Evolutionary conservation across 169 alveolate genomes (phyloP), one percentile per base, ranked within the genome.

Genomic region (Eimeria falciformis): DNA sequence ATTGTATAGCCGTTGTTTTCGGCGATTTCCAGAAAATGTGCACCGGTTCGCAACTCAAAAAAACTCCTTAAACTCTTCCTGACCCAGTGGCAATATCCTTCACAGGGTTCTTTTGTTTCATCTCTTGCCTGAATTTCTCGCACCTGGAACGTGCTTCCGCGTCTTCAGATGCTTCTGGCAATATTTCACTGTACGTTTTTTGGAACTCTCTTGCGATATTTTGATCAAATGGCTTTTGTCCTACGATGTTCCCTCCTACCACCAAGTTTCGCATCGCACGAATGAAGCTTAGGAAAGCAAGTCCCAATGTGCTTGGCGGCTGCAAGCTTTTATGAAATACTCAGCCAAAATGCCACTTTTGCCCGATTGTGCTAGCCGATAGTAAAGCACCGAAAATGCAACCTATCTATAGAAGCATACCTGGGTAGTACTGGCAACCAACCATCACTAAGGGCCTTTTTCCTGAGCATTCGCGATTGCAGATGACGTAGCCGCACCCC

Each of bases 341-440:
- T 69, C n/a, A 27, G 21, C n/a, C 33, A 5, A 3, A 14, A 14
- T 12, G 37, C 4, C 23, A 9, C 43, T 17, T 43, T 11, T 9
- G 58, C 43, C 40, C 47, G 58, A 2, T 17, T 43, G 9, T n/a
- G 11, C 9, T 18, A 14, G 27, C n/a, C 14, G 12, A 14, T 73
- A 2, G 25, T 3, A 40, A 43, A 37, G 62, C 84, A 40, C 33
- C 21, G 29, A 0, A 11, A 0, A 4, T 37, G 45, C 25, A 23
- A 40, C 25, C 0, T 43, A 33, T 65, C 25, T 1, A 14, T 7
- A 37, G 65, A 53, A 33, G 56, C 75, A 29, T 25, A 86, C 92
- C 86, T 68, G 92, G 92, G 69, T 21, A 33, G 77, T 86, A 86
- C 78, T 65, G 65, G 29, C 92, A 86, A 46, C 92, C 92, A n/a